Evolutionary conservation across 768 basidiomycete genomes (phyloP).

Genomic region (Xanthoconium stramineum): DNA sequence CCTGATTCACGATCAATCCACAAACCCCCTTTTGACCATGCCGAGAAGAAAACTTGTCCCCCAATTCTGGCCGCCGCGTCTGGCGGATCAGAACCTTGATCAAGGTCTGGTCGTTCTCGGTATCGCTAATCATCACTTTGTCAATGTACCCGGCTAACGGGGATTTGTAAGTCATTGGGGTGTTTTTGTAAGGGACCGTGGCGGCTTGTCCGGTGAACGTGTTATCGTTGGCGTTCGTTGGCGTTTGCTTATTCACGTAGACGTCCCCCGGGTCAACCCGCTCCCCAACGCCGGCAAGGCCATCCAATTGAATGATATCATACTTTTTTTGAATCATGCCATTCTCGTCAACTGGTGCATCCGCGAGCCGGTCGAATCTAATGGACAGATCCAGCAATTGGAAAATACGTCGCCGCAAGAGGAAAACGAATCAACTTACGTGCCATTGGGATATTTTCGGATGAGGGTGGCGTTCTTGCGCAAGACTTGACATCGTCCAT

Average conservation of each 20-base stretch:
- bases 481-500: slow-evolving; percentile 95
- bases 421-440: slow-evolving; percentile 54
- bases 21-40: slow-evolving; percentile 99
- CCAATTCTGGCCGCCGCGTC: slow-evolving; percentile 92
- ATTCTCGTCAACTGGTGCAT: slow-evolving; percentile 83
- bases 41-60: slow-evolving; percentile 97
- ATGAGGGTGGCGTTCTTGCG: slow-evolving; percentile 94
- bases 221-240: slow-evolving; percentile 91
- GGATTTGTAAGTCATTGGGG: slow-evolving; percentile 90
- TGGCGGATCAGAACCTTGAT: slow-evolving; percentile 98
- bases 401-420: slow-evolving; percentile 8
- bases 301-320: slow-evolving; percentile 88
- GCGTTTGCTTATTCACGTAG: slow-evolving; percentile 96
- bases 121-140: slow-evolving; percentile 97
- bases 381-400: background rate
- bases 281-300: slow-evolving; percentile 93
- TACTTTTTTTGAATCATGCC: slow-evolving; percentile 80
- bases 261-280: slow-evolving; percentile 90
- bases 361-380: slow-evolving; percentile 91
- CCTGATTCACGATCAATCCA: slow-evolving; percentile 97
- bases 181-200: slow-evolving; percentile 84
- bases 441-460: slow-evolving; percentile 95
- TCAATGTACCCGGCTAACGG: slow-evolving; percentile 93
- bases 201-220: slow-evolving; percentile 81
- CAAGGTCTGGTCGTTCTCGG: slow-evolving; percentile 92